phyloP scores from a whole-genome alignment of 352 stramenopile species.

The Phytophthora chlamydospora region DNA sequence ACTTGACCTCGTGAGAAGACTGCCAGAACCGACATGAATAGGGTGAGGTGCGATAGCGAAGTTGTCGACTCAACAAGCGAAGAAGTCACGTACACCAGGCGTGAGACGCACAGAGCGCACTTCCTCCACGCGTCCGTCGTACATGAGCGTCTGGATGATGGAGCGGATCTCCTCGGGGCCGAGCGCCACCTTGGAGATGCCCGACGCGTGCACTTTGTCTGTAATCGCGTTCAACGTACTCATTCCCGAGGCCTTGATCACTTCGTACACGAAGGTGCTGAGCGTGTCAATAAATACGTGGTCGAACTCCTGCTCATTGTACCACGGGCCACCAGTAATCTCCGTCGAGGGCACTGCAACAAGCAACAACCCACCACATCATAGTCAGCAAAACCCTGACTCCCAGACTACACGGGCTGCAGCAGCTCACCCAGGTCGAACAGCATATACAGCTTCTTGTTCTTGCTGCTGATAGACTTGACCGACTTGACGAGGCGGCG shows the following conservation, averaged over 20 bases:
- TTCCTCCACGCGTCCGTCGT: conserved; percentile 92
- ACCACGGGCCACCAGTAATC: conserved; percentile 99
- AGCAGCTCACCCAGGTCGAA: conserved; percentile 84
- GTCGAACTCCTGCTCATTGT: conserved; percentile 99
- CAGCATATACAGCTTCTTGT: conserved; percentile 99
- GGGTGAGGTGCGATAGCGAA: conserved; percentile 6
- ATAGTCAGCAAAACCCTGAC: conserved; percentile 6
- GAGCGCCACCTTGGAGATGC: conserved; percentile 91
- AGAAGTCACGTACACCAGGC: conserved; percentile 57
- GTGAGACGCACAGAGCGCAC: conserved; percentile 82
- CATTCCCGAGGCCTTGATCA: conserved; percentile 89
- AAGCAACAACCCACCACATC: conserved; percentile 17
- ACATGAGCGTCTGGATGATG: conserved; percentile 94
- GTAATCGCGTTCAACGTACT: conserved; percentile 89
- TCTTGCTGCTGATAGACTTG: conserved; percentile 99
- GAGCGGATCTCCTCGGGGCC: conserved; percentile 90
- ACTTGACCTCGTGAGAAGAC: conserved; percentile 81
- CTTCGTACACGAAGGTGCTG: conserved; percentile 93
- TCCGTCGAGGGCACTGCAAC: conserved; percentile 94
- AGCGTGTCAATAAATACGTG: conserved; percentile 99
- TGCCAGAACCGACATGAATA: conserved; percentile 32
- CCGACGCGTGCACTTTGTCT: conserved; percentile 90
- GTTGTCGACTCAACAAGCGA: conserved; percentile 1
- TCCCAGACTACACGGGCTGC: not conserved
- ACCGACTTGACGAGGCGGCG: conserved; percentile 98